These are phyloP conservation scores for Babesia microti DNA, from an alignment of 169 alveolate species.

Conservation along the genomic window DNA sequence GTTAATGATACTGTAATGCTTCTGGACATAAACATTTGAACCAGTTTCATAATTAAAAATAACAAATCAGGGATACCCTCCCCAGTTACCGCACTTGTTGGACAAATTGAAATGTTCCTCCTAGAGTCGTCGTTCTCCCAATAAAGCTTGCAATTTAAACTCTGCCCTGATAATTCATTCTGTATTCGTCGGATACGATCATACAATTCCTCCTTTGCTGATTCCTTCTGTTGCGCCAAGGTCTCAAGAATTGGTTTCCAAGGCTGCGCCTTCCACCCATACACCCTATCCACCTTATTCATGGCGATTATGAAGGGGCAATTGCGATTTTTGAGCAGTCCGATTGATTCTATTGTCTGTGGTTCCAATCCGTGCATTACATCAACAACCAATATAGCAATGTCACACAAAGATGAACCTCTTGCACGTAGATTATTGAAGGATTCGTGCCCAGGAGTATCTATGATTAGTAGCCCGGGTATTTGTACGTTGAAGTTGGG, in stretches of 20 bases:
- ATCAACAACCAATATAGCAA: conserved; percentile 98
- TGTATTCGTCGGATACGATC: conserved; percentile 60
- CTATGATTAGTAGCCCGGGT: conserved; percentile 95
- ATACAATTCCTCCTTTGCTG: conserved; percentile 75
- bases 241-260: conserved; percentile 78
- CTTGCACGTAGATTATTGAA: conserved; percentile 93
- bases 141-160: conserved; percentile 86
- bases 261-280: conserved; percentile 84
- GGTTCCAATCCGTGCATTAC: conserved; percentile 98
- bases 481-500: conserved; percentile 58
- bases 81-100: conserved; percentile 98
- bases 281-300: conserved; percentile 94
- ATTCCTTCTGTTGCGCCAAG: conserved; percentile 69
- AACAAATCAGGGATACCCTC: conserved; percentile 97
- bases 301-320: conserved; percentile 97
- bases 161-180: conserved; percentile 88
- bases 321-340: conserved; percentile 72
- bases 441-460: conserved; percentile 99
- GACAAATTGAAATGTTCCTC: conserved; percentile 88
- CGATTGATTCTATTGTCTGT: conserved; percentile 90
- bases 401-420: conserved; percentile 97
- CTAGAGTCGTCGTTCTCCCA: conserved; percentile 90
- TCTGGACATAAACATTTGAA: conserved; percentile 79
- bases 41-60: conserved; percentile 77
- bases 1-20: conserved; percentile 71